Evolutionary conservation across 495 filamentous ascomycete genomes (phyloP), one percentile per base, ranked within the genome.

Genomic region (Xylaria telfairii): DNA sequence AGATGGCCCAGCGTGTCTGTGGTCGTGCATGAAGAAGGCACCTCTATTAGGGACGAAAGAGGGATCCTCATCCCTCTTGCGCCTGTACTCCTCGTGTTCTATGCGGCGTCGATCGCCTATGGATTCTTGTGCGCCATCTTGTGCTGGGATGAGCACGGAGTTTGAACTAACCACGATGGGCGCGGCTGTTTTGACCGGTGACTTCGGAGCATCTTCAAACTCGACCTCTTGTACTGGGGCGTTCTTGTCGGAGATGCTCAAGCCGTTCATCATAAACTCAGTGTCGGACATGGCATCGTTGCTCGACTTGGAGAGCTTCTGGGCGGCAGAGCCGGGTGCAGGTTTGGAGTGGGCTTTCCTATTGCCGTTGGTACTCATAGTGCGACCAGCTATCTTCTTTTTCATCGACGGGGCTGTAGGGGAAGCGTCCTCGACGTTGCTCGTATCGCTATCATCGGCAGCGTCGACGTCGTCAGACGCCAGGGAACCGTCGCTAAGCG

Each of bases 21-120:
- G 94, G 78, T 99, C 96, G 80, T 99, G 96, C 85, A 98, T 90
- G 84, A 98, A 99, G 85, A 99, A 99, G 65, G 90, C 91, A 30
- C 96, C 96, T 62, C 96, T 87, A 75, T 96, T 98, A 65, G 96
- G 96, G 42, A 98, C 94, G 80, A 97, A 97, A 39, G 95, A 90
- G 53, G 96, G 96, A 82, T 98, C 93, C 71, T 92, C 90, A 76
- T 95, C 94, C 72, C 92, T 88, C 78, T 92, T 91, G 82, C 92
- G 93, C 78, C 90, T 88, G 80, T 95, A 94, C 75, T 97, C 93
- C 53, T 98, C 95, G 74, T 97, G 92, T 73, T 97, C 95, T 64
- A 91, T 90, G 64, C 93, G 90, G 81, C 91, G 89, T 67, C 86
- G 85, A 57, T 96, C 92, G 66, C 87, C 86, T 46, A 87, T 79